A percentile compares a stretch with the other conserved stretches of the same genome.
Conservation (phyloP, 2,329 filamentous ascomycete genomes). For the Cercospora janseana region DNA sequence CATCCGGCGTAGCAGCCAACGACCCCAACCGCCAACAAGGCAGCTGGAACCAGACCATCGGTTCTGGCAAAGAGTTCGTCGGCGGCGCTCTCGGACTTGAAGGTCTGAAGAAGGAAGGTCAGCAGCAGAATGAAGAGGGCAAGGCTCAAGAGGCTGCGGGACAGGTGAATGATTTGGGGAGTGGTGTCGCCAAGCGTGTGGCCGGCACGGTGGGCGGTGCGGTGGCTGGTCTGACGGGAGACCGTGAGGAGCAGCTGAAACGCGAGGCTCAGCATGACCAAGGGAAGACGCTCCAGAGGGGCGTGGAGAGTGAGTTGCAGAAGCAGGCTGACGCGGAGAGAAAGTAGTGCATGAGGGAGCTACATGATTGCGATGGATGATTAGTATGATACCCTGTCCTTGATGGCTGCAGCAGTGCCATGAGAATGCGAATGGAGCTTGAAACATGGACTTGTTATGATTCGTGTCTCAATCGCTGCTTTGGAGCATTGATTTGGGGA, state of each 20-base stretch:
- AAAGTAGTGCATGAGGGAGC: slow-evolving; percentile 1
- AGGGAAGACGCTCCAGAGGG: slow-evolving; percentile 80
- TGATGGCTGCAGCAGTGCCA: background rate
- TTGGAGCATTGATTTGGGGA: too few relatives aligned
- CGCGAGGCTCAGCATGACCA: slow-evolving; percentile 70
- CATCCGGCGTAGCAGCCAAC: slow-evolving; percentile 70
- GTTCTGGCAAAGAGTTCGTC: slow-evolving; percentile 76
- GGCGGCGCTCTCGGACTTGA: slow-evolving; percentile 75
- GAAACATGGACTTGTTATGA: background rate
- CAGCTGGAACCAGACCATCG: slow-evolving; percentile 85
- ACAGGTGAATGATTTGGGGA: slow-evolving; percentile 71
- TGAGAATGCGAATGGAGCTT: background rate
- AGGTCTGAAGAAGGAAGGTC: slow-evolving; percentile 69
- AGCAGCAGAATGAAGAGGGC: slow-evolving; percentile 74
- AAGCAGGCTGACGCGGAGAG: slow-evolving; percentile 55
- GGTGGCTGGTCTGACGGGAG: slow-evolving; percentile 65
- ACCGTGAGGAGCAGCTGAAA: slow-evolving; percentile 53
- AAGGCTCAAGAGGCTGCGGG: slow-evolving; percentile 80
- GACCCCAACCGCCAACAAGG: slow-evolving; percentile 69
- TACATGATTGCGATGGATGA: background rate
- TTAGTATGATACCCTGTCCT: background rate
- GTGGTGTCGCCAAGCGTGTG: slow-evolving; percentile 53
- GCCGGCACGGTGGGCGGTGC: slow-evolving; percentile 65
- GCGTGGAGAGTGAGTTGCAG: slow-evolving; percentile 76
- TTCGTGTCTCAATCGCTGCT: too few relatives aligned